Percentiles rank a stretch among this genome's conserved stretches.
Evolutionary conservation across 2,329 filamentous ascomycete genomes (phyloP).

Genomic region (Diaporthe capsici): DNA sequence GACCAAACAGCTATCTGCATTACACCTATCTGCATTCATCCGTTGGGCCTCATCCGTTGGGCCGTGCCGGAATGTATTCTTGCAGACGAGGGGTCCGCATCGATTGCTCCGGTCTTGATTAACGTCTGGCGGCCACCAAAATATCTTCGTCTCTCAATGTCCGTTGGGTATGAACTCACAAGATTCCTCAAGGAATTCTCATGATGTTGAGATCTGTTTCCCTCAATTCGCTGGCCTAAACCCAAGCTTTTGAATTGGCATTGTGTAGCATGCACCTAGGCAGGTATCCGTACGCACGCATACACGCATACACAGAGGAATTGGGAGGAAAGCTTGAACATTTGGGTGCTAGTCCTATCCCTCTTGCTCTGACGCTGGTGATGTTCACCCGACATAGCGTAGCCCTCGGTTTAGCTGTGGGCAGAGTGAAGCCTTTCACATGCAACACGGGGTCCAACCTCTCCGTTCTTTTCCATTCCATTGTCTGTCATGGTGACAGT

Average conservation of each 20-base stretch:
- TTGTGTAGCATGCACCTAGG: neutral
- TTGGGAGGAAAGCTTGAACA: neutral
- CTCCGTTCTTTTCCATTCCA: neutral
- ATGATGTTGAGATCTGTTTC: neutral
- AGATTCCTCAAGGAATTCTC: neutral
- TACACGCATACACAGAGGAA: neutral
- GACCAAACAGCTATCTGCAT: neutral
- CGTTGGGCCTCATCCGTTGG: conserved; percentile 3
- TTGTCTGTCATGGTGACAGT: neutral
- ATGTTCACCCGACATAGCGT: too few relatives aligned
- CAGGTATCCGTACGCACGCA: neutral
- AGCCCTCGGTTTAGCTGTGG: neutral
- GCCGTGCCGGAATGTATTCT: neutral
- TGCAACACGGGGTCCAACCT: neutral
- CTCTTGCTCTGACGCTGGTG: neutral
- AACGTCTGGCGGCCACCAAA: neutral
- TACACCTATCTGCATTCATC: neutral
- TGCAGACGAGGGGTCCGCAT: neutral
- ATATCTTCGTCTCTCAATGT: neutral
- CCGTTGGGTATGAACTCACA: neutral
- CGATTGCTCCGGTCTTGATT: neutral
- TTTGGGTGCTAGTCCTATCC: too few relatives aligned
- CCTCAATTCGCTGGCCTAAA: neutral
- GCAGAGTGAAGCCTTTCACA: neutral
- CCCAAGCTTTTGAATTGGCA: neutral